Percentiles rank a stretch among this genome's conserved stretches.
Evolutionary conservation across 1,139 yeast genomes (phyloP).

Genomic region (Suhomyces coccinellae): DNA sequence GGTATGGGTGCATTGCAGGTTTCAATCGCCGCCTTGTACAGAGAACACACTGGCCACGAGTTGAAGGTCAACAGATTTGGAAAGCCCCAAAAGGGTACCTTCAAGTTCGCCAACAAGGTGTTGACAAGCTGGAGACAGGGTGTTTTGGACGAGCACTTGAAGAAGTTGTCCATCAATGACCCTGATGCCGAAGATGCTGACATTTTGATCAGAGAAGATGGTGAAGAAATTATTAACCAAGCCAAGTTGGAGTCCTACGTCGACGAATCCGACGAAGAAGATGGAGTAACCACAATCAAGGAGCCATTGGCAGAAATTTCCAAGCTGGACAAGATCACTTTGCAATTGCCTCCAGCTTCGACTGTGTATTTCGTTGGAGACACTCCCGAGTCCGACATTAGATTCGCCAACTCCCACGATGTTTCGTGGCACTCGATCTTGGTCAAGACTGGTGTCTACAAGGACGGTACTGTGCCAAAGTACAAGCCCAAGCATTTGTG

Average conservation of each 20-base stretch:
- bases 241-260: constrained; percentile 41
- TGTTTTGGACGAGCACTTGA: constrained; percentile 70
- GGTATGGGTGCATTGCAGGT: constrained; percentile 92
- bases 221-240: constrained; percentile 50
- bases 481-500: constrained; percentile 74
- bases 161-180: constrained; percentile 49
- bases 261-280: constrained; percentile 30
- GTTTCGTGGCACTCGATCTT: constrained; percentile 80
- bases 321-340: constrained; percentile 40
- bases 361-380: constrained; percentile 89
- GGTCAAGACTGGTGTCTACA: constrained; percentile 85
- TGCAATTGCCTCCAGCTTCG: constrained; percentile 77
- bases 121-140: constrained; percentile 76
- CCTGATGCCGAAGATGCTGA: constrained; percentile 50
- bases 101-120: constrained; percentile 75
- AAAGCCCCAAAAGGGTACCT: constrained; percentile 83
- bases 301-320: constrained; percentile 32
- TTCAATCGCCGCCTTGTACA: constrained; percentile 76
- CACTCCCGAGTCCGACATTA: constrained; percentile 87
- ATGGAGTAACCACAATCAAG: constrained; percentile 28
- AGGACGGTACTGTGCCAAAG: constrained; percentile 75
- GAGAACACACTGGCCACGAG: constrained; percentile 79
- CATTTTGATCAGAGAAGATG: constrained; percentile 48
- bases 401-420: constrained; percentile 86
- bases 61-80: constrained; percentile 78